Percentiles rank a stretch among this genome's conserved stretches.
Evolutionary conservation across 345 rosid species (phyloP).

Genomic region (Citrus australasica): DNA sequence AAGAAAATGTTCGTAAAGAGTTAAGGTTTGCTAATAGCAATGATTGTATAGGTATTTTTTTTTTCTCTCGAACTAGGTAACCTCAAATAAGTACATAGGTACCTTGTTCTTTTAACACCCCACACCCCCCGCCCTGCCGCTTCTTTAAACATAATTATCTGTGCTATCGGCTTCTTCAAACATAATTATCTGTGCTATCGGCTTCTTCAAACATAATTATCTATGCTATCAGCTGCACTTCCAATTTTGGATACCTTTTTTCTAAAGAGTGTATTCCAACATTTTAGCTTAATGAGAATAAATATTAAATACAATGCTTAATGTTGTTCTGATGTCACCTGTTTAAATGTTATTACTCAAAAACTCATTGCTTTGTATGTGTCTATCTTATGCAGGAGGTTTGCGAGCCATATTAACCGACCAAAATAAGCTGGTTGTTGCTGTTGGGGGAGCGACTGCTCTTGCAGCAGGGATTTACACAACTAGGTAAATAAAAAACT

Average conservation of each 20-base stretch:
- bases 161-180: background rate
- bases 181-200: background rate
- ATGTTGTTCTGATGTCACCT: background rate
- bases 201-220: background rate
- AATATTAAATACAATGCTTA: background rate
- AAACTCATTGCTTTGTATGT: constrained; percentile 6
- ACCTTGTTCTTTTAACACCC: background rate
- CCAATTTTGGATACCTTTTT: background rate
- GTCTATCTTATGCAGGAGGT: constrained; percentile 56
- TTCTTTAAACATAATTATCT: background rate
- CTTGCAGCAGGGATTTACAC: constrained; percentile 98
- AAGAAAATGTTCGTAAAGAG: background rate
- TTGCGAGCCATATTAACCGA: constrained; percentile 85
- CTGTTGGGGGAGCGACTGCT: constrained; percentile 96
- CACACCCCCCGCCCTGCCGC: background rate
- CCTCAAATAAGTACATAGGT: background rate
- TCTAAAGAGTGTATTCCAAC: background rate
- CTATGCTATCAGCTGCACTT: background rate
- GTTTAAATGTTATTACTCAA: constrained; percentile 14
- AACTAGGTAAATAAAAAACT: constrained; percentile 56
- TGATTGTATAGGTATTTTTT: background rate
- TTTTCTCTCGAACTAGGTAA: background rate
- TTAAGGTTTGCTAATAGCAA: background rate
- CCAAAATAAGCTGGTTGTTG: constrained; percentile 92
- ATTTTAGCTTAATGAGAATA: constrained; percentile 3